Percentiles rank a stretch among this genome's conserved stretches.
Evolutionary conservation across 2,329 filamentous ascomycete species (phyloP).

Genomic region (Calonectria pseudoturangicola): DNA sequence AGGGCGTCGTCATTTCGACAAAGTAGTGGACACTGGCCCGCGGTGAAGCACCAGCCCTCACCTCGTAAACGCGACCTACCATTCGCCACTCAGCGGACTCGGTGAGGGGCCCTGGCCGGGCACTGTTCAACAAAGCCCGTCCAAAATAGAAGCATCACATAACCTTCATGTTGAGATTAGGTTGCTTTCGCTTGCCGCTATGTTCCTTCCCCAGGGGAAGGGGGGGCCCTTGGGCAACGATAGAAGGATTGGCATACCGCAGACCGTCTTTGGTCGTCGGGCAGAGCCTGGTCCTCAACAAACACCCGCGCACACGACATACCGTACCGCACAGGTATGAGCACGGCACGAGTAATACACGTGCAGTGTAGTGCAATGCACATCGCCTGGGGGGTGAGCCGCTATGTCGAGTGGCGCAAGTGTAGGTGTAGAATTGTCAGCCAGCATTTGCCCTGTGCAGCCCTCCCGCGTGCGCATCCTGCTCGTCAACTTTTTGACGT

Average conservation of each 20-base stretch:
- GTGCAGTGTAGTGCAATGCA: conserved; percentile 18
- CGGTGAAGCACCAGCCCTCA: conserved; percentile 35
- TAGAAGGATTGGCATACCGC: conserved; percentile 17
- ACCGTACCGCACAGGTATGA: conserved; percentile 9
- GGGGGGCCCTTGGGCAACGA: neutral
- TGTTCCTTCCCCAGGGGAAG: conserved; percentile 1
- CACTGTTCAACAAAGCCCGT: conserved; percentile 19
- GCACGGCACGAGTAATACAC: conserved; percentile 17
- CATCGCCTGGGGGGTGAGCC: conserved; percentile 10
- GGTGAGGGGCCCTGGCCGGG: conserved; percentile 17
- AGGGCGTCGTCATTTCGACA: conserved; percentile 26
- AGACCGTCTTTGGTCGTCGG: neutral
- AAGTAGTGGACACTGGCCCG: conserved; percentile 19
- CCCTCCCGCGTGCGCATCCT: conserved; percentile 7
- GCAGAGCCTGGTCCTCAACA: conserved; percentile 21
- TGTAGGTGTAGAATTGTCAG: conserved; percentile 1
- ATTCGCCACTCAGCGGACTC: conserved; percentile 27
- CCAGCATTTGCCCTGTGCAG: neutral
- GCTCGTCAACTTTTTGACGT: neutral
- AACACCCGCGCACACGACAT: neutral
- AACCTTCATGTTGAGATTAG: conserved; percentile 24
- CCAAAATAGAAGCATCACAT: conserved; percentile 49
- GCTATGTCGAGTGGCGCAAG: conserved; percentile 14
- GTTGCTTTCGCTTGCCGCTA: conserved; percentile 19
- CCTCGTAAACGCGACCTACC: conserved; percentile 22